These are phyloP conservation scores for Austroboletus festivus DNA, from an alignment of 768 basidiomycete species.

Conservation along the genomic window DNA sequence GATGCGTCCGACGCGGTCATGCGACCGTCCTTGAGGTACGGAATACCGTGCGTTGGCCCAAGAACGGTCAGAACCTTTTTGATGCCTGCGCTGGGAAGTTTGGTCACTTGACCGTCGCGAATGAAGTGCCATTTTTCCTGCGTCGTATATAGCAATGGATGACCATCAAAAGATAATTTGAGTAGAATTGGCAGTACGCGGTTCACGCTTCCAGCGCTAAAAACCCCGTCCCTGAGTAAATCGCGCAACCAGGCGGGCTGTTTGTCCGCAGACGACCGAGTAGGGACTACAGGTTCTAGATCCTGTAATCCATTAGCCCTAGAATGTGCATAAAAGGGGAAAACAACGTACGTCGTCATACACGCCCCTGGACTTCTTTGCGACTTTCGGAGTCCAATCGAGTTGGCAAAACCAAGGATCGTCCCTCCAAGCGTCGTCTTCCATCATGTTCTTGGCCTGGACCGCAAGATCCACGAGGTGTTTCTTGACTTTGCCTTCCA, in stretches of 20 bases:
- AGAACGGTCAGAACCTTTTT: conserved; percentile 46
- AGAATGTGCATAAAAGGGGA: background rate
- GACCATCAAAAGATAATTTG: conserved; percentile 54
- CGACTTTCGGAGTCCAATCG: conserved; percentile 91
- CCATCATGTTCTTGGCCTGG: conserved; percentile 48
- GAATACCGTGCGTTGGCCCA: conserved; percentile 43
- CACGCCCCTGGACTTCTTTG: conserved; percentile 65
- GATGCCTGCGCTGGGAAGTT: conserved; percentile 43
- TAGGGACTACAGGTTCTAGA: background rate
- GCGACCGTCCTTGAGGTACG: conserved; percentile 40
- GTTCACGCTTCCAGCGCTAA: conserved; percentile 35
- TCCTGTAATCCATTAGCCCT: conserved; percentile 4
- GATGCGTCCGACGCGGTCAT: conserved; percentile 41
- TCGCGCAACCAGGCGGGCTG: conserved; percentile 59
- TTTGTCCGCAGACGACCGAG: background rate
- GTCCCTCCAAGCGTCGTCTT: conserved; percentile 54
- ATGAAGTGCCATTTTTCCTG: conserved; percentile 69
- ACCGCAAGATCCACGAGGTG: conserved; percentile 69
- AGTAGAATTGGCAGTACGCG: conserved; percentile 68
- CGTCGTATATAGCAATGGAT: conserved; percentile 53
- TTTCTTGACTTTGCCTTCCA: conserved; percentile 60
- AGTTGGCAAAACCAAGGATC: conserved; percentile 88
- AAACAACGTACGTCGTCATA: conserved; percentile 24
- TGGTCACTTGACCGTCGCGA: conserved; percentile 30
- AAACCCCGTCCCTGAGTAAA: conserved; percentile 42